Base-by-base conservation (phyloP, 169 alveolate species). In the Cryptosporidium meleagridis region DNA sequence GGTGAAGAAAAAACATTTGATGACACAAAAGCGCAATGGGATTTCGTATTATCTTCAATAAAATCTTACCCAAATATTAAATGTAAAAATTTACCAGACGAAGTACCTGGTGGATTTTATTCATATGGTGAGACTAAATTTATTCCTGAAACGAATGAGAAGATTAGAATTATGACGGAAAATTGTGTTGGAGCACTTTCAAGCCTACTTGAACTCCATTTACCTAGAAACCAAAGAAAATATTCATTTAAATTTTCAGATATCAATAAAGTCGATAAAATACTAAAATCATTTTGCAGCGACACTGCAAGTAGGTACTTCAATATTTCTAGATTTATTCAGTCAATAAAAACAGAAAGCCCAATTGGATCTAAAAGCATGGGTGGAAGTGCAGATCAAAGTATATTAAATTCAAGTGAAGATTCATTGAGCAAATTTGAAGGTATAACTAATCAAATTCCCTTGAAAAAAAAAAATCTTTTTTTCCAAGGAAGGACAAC, bases 141-240 rank as follows among this genome's bases (percentile, higher is more conserved):
- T 6, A 5, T 21, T 44, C 0, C 8, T 0, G 52, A 80, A 10
- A n/a, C 6, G 14, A n/a, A 5, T 26, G 75, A 80, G 14, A 80
- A 80, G 41, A 44, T 65, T 3, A 59, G 41, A 51, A 37, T 80
- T 59, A 23, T 61, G 65, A 51, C 62, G 26, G 89, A 65, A 45
- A 80, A 80, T 65, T 80, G 89, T 37, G 9, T 80, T 61, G 37
- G 35, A 41, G 75, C 73, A 5, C 26, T 80, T 2, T 61, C 69
- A 45, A 80, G 89, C 23, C 53, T 80, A 16, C 59, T 80, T 23
- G 89, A 80, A 6, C 9, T 80, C 10, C 89, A 80, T 44, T n/a
- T 80, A 16, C 89, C 89, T 45, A 80, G 75, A 45, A 80, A 41
- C 31, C 39, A 41, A 48, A 37, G 89, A 21, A 37, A 41, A 45